These are phyloP conservation scores for Mariannaea sp. DNA, from an alignment of 2,329 filamentous ascomycete genomes.

Conservation along the genomic window DNA sequence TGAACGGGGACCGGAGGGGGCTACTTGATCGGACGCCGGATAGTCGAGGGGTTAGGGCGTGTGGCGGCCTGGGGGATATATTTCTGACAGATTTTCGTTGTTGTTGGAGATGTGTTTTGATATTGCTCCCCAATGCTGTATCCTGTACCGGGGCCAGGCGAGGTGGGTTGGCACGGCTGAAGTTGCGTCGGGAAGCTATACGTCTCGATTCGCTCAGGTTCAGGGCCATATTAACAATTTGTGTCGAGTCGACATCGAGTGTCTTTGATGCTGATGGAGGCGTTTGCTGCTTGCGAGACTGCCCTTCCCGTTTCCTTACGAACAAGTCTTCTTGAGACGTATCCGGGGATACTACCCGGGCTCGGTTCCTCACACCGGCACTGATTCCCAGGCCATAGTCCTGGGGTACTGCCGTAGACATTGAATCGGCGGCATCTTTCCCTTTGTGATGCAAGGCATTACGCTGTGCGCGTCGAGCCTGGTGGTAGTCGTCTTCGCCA, in stretches of 20 bases:
- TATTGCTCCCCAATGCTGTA: slow-evolving; percentile 59
- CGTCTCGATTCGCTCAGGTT: slow-evolving; percentile 82
- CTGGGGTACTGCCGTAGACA: slow-evolving; percentile 19
- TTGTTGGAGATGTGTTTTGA: slow-evolving; percentile 73
- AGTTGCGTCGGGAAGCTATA: slow-evolving; percentile 63
- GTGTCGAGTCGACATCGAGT: slow-evolving; percentile 76
- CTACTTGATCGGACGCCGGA: slow-evolving; percentile 49
- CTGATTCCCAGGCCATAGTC: slow-evolving; percentile 32
- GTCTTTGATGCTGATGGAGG: slow-evolving; percentile 31
- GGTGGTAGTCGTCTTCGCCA: slow-evolving; percentile 40
- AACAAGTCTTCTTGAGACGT: slow-evolving; percentile 36
- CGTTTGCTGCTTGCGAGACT: slow-evolving; percentile 23
- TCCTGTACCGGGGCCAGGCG: slow-evolving; percentile 58
- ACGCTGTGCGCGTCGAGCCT: slow-evolving; percentile 37
- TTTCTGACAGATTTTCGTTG: slow-evolving; percentile 67
- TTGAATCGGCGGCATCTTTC: slow-evolving; percentile 26
- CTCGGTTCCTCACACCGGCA: slow-evolving; percentile 21
- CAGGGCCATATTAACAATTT: slow-evolving; percentile 92
- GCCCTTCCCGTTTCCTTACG: slow-evolving; percentile 30
- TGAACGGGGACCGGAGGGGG: slow-evolving; percentile 53
- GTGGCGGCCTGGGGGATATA: slow-evolving; percentile 61
- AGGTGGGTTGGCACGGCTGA: slow-evolving; percentile 56
- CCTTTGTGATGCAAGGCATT: slow-evolving; percentile 30
- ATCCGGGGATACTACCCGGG: slow-evolving; percentile 36
- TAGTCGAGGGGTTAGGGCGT: slow-evolving; percentile 47